phyloP scores from a whole-genome alignment of 2,329 filamentous ascomycete genomes.

The Botrytis cinerea region DNA sequence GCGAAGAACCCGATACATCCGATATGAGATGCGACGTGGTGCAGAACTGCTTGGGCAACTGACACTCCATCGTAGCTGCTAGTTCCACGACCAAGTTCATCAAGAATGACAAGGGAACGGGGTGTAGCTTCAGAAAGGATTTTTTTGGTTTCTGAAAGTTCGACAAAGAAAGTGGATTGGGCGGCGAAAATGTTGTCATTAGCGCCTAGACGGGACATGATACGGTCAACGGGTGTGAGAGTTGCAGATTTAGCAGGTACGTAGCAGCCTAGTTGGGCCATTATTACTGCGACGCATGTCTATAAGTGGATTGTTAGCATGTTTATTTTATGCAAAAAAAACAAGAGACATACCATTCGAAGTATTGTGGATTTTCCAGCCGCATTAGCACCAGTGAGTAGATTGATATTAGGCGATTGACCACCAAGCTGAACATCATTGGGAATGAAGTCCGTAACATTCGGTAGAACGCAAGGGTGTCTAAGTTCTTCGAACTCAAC shows the following conservation, averaged over 20 bases:
- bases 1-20: slow-evolving; percentile 96
- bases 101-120: slow-evolving; percentile 91
- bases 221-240: slow-evolving; percentile 89
- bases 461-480: slow-evolving; percentile 91
- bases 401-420: slow-evolving; percentile 75
- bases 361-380: slow-evolving; percentile 96
- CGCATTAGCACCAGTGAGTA: slow-evolving; percentile 94
- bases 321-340: not conserved
- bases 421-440: slow-evolving; percentile 91
- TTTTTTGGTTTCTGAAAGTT: slow-evolving; percentile 96
- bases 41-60: slow-evolving; percentile 94
- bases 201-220: slow-evolving; percentile 96
- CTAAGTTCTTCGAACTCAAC: slow-evolving; percentile 91
- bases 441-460: slow-evolving; percentile 91
- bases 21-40: slow-evolving; percentile 90
- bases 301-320: slow-evolving; percentile 42
- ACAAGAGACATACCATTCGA: slow-evolving; percentile 69
- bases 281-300: slow-evolving; percentile 94
- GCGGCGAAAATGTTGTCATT: slow-evolving; percentile 99
- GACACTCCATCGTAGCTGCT: slow-evolving; percentile 95
- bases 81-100: slow-evolving; percentile 93
- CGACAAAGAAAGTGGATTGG: slow-evolving; percentile 97
- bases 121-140: slow-evolving; percentile 93
- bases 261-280: slow-evolving; percentile 94
- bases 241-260: slow-evolving; percentile 80